Evolutionary conservation across 257 asterid species (phyloP).

Genomic region (Nyctanthes arbortristis): DNA sequence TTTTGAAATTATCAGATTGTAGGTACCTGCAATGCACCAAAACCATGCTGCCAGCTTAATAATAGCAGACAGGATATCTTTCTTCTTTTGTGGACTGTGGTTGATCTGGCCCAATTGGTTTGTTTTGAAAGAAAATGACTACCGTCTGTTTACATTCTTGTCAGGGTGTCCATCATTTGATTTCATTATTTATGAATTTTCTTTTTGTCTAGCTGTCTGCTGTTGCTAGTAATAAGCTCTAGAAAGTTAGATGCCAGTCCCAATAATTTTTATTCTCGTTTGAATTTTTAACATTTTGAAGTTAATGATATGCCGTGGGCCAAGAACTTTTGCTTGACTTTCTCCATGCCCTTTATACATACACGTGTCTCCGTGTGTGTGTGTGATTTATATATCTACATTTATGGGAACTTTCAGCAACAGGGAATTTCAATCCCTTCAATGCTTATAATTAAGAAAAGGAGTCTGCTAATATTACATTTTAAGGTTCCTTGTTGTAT

Average conservation of each 20-base stretch:
- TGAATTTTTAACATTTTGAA: too few relatives aligned
- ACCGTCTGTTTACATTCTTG: background rate
- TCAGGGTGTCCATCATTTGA: conserved; percentile 15
- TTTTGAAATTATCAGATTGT: conserved; percentile 12
- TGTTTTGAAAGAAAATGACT: conserved; percentile 1
- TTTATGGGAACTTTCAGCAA: background rate
- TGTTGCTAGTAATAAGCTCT: background rate
- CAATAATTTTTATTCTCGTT: too few relatives aligned
- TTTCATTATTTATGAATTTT: background rate
- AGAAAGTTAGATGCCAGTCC: too few relatives aligned
- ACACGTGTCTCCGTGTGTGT: too few relatives aligned
- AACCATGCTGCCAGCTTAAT: background rate
- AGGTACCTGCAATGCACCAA: too few relatives aligned
- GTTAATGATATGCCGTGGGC: background rate
- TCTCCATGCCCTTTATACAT: too few relatives aligned
- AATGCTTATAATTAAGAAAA: background rate
- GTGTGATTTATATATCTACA: background rate
- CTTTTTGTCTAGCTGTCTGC: too few relatives aligned
- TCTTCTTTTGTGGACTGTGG: conserved; percentile 9
- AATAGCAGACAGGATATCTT: background rate
- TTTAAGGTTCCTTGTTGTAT: background rate
- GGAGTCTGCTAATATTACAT: background rate
- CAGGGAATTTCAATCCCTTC: background rate
- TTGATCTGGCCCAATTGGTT: conserved; percentile 14
- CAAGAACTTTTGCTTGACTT: too few relatives aligned